A percentile compares a stretch with the other conserved stretches of the same genome.
Evolutionary conservation across 2,329 filamentous ascomycete species (phyloP).

Genomic region (Sphaceloma murrayae): DNA sequence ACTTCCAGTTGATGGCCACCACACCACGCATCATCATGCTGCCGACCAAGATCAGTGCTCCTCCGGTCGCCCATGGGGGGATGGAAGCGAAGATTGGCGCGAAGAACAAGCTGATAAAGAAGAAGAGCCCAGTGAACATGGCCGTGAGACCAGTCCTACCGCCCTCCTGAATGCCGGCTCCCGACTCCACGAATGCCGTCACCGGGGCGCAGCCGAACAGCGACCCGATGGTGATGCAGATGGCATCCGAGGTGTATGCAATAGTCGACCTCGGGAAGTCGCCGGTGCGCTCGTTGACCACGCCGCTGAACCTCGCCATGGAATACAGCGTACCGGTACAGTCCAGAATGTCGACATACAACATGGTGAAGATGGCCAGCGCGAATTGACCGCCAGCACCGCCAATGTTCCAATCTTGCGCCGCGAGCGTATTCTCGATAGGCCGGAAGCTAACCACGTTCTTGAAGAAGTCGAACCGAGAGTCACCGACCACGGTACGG

Average conservation of each 20-base stretch:
- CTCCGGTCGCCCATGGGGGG: constrained; percentile 80
- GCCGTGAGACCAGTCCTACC: constrained; percentile 78
- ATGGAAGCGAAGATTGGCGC: constrained; percentile 85
- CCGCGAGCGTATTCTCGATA: constrained; percentile 58
- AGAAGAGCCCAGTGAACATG: constrained; percentile 68
- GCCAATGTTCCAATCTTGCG: constrained; percentile 63
- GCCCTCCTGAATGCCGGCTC: constrained; percentile 75
- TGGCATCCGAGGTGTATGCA: constrained; percentile 74
- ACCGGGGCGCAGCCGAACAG: constrained; percentile 71
- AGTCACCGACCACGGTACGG: constrained; percentile 57
- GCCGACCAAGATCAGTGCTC: constrained; percentile 80
- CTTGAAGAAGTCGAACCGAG: constrained; percentile 76
- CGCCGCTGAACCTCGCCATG: constrained; percentile 75
- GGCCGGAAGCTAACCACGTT: constrained; percentile 76
- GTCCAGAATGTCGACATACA: constrained; percentile 85
- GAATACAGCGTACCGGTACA: constrained; percentile 79
- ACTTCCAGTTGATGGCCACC: constrained; percentile 79
- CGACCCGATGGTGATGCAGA: constrained; percentile 71
- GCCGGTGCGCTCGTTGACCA: constrained; percentile 71
- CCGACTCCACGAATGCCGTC: constrained; percentile 77
- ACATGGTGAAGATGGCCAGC: constrained; percentile 75
- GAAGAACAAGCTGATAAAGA: constrained; percentile 82
- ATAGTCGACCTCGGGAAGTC: constrained; percentile 80
- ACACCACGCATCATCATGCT: constrained; percentile 74
- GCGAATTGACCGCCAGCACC: constrained; percentile 66